Conservation (phyloP, 1,284 basidiomycete genomes). For the Chondrostereum purpureum region DNA sequence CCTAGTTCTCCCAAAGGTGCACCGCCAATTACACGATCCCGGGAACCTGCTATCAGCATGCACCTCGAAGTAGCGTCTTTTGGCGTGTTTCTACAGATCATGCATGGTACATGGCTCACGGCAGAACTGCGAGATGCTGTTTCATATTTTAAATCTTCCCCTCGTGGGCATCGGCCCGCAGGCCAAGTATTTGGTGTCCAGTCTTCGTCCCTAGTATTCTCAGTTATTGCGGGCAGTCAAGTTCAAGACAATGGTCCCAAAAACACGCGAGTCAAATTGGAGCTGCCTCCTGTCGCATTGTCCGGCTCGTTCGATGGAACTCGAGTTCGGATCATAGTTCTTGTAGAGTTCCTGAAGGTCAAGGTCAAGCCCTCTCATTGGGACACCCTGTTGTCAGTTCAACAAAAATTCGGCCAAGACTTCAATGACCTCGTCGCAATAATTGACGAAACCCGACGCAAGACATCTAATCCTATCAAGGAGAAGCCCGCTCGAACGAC, state of each 20-base stretch:
- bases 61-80: constrained; percentile 43
- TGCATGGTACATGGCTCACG: constrained; percentile 79
- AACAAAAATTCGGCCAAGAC: constrained; percentile 81
- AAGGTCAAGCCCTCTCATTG: constrained; percentile 74
- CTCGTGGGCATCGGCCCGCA: constrained; percentile 25
- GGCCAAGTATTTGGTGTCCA: constrained; percentile 55
- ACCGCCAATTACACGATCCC: constrained; percentile 21
- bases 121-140: constrained; percentile 55
- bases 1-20: constrained; percentile 24
- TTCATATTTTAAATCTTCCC: constrained; percentile 38
- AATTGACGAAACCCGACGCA: constrained; percentile 49
- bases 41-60: constrained; percentile 34
- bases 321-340: constrained; percentile 46
- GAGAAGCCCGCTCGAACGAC: constrained; percentile 1
- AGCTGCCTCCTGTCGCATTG: constrained; percentile 57
- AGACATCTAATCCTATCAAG: constrained; percentile 14
- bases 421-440: constrained; percentile 72
- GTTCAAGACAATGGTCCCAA: constrained; percentile 27
- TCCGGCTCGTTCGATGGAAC: constrained; percentile 47
- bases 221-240: constrained; percentile 37
- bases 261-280: constrained; percentile 45
- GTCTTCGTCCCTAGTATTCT: constrained; percentile 56
- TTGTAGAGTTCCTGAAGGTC: constrained; percentile 62
- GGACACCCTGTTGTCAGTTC: constrained; percentile 73
- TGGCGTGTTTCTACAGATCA: constrained; percentile 64